Evolutionary conservation across 1,284 basidiomycete species (phyloP).

Genomic region (Nidula niveotomentosa): DNA sequence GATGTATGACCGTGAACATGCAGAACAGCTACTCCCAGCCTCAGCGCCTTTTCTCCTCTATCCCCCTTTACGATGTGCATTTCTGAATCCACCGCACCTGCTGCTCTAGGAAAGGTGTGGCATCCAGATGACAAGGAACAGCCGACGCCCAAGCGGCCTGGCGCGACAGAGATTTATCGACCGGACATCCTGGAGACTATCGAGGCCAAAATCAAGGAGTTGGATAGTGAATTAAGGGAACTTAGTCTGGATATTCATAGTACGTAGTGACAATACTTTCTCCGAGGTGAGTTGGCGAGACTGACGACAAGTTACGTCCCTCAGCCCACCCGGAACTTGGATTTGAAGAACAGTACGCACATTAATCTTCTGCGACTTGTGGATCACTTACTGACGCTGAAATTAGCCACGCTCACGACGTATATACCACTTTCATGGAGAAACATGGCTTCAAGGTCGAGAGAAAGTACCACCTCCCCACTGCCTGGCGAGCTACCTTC

Average conservation of each 20-base stretch:
- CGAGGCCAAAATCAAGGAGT: constrained; percentile 49
- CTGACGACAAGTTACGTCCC: not conserved
- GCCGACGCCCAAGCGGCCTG: constrained; percentile 22
- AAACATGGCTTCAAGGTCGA: constrained; percentile 60
- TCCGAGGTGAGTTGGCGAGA: too few relatives aligned
- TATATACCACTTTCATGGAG: constrained; percentile 54
- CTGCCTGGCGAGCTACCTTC: constrained; percentile 73
- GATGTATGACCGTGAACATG: too few relatives aligned
- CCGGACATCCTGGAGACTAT: constrained; percentile 54
- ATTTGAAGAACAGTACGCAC: constrained; percentile 53
- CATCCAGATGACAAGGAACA: constrained; percentile 24
- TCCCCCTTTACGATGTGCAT: not conserved
- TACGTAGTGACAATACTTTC: constrained; percentile 17
- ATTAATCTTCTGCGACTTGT: constrained; percentile 1
- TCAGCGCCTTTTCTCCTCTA: too few relatives aligned
- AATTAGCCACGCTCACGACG: constrained; percentile 41
- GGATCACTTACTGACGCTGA: not conserved
- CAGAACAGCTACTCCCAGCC: too few relatives aligned
- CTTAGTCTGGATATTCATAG: constrained; percentile 73
- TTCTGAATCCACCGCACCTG: constrained; percentile 1
- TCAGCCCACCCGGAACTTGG: constrained; percentile 61
- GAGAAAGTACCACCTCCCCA: constrained; percentile 55
- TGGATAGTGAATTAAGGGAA: constrained; percentile 53
- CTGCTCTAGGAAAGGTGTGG: constrained; percentile 23
- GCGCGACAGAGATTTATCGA: constrained; percentile 29